Conservation (phyloP, 2,329 filamentous ascomycete genomes). For the Cordyceps javanica region DNA sequence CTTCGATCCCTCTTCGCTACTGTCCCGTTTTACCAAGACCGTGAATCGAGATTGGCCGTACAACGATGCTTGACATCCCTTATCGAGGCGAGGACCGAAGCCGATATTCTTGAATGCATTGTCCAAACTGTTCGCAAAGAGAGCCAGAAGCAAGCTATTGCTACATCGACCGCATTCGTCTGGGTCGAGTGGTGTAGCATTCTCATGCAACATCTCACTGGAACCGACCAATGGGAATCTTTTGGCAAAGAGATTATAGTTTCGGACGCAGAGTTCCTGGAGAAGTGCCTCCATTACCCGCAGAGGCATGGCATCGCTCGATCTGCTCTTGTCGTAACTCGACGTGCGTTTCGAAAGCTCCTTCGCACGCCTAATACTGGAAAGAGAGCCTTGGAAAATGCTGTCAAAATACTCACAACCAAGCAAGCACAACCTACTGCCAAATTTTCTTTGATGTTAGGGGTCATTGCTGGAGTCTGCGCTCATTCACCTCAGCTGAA, state of each 20-base stretch:
- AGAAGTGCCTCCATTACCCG: slow-evolving; percentile 65
- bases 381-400: slow-evolving; percentile 54
- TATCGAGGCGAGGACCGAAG: slow-evolving; percentile 49
- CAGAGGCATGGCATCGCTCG: slow-evolving; percentile 60
- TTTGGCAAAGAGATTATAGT: slow-evolving; percentile 61
- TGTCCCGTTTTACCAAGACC: slow-evolving; percentile 80
- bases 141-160: slow-evolving; percentile 69
- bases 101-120: slow-evolving; percentile 55
- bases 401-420: slow-evolving; percentile 60
- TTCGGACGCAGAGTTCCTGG: slow-evolving; percentile 66
- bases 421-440: slow-evolving; percentile 60
- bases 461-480: slow-evolving; percentile 81
- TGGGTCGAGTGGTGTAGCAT: slow-evolving; percentile 85
- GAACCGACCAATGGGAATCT: slow-evolving; percentile 55
- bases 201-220: slow-evolving; percentile 65
- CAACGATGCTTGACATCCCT: slow-evolving; percentile 71
- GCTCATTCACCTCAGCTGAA: slow-evolving; percentile 62
- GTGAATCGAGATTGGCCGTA: slow-evolving; percentile 74
- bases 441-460: slow-evolving; percentile 71
- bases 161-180: slow-evolving; percentile 76
- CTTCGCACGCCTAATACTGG: slow-evolving; percentile 53
- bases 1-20: slow-evolving; percentile 77
- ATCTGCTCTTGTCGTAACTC: slow-evolving; percentile 70
- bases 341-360: slow-evolving; percentile 71
- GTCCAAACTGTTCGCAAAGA: slow-evolving; percentile 64